Base-by-base conservation (phyloP, 2,329 filamentous ascomycete species). In the Colletotrichum karsti region DNA sequence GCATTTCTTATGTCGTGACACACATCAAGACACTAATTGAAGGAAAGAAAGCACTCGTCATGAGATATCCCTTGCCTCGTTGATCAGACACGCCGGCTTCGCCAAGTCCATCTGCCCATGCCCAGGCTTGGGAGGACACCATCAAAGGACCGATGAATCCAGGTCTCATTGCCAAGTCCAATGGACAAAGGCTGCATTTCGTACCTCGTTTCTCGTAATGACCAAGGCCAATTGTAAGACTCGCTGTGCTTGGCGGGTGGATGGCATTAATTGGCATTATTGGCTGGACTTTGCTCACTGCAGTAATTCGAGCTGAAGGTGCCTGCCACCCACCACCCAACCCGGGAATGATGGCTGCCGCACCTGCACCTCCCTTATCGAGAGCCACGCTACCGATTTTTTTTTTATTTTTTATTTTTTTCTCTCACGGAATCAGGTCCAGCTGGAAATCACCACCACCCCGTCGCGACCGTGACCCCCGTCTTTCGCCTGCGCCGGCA, bases 261-360 rank as follows among this genome's bases (percentile, higher is more conserved):
- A 37, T 44, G 61, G 54, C n/a, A 46, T 60, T 41, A 42, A 65
- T 65, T 65, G 62, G 51, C 60, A 54, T 26, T 54, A 20, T 59
- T 37, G 24, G 35, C 35, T 51, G n/a, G 9, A 28, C 15, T 28
- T 24, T 24, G 13, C 13, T 18, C 12, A 39, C n/a, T 20, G 30
- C 44, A 28, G 44, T 9, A 48, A 48, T 13, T 42, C 18, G n/a
- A 20, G n/a, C 13, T 6, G 37, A 5, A 22, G 15, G 60, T 33
- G 61, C 54, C 59, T 42, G 59, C 26, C 42, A 33, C 15, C 26
- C 30, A 46, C 35, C 39, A 20, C 37, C 42, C 42, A 30, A 37
- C 35, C 46, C 56, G 46, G 58, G 20, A 60, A 41, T 44, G 44
- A 60, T 20, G 44, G 57, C 44, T 60, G 57, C 46, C 46, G 33